Evolutionary conservation across 305 asterid genomes (phyloP), one percentile per base, ranked within the genome.

Genomic region (Galium porrigens): DNA sequence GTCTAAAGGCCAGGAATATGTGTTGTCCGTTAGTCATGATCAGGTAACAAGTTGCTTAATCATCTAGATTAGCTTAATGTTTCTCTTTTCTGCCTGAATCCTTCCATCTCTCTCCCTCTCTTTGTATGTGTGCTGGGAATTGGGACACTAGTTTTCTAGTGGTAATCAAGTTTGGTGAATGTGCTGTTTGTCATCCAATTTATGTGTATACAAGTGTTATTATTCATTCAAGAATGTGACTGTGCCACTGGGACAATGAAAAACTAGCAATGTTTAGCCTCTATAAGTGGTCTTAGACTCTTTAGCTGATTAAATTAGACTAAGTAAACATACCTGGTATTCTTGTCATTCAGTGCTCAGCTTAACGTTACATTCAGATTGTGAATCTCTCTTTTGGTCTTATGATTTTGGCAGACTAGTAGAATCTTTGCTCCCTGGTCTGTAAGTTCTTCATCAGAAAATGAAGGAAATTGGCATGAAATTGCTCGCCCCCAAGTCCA

Each of bases 401-500:
- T 65, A 58, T 62, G 22, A 44, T 74, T 68, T 81, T 79, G 77
- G 58, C 90, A 91, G 96, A 86, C 98, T 61, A 80, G 86, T 55
- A 83, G 96, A 76, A 72, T 91, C 74, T 88, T 82, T 72, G 84
- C 95, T 53, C 79, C 95, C 60, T 91, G 98, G 96, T 66, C 68
- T 63, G 72, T 68, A 61, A 64, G 70, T 51, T 72, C 82, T 65
- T 69, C 71, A 57, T 63, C 57, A 68, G 78, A 75, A 67, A 78
- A 69, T 61, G 72, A 70, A 74, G 95, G 79, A 65, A 78, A 81
- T 49, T 91, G 98, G 98, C 87, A 86, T 83, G 98, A 91, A 86
- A 91, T 91, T 69, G 96, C 95, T 33, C 86, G 98, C 29, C 95
- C 98, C 48, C 98, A 91, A 73, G 98, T 91, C 79, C 98, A 91